phyloP scores from a whole-genome alignment of 306 rosid genomes.

The Vigna trinervia region DNA sequence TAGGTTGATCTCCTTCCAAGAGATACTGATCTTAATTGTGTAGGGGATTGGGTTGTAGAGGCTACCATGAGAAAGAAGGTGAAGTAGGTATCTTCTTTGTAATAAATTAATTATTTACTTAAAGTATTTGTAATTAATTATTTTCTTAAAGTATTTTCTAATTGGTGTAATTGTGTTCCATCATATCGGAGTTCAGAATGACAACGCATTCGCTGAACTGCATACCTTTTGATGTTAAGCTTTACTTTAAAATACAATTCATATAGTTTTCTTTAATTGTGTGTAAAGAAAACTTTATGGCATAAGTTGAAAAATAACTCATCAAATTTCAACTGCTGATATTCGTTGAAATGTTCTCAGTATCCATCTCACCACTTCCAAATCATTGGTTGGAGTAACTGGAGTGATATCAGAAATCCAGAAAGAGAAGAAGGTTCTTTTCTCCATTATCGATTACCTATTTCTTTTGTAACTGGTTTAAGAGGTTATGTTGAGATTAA shows the following conservation, averaged over 20 bases:
- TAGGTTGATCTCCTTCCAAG: constrained; percentile 94
- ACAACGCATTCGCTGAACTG: constrained; percentile 5
- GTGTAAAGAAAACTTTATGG: constrained; percentile 19
- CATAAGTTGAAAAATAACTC: constrained; percentile 31
- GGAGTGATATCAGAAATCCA: constrained; percentile 91
- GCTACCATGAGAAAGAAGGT: constrained; percentile 83
- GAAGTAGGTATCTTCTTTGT: constrained; percentile 61
- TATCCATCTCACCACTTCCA: constrained; percentile 87
- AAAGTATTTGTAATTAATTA: background rate
- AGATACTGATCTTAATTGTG: constrained; percentile 87
- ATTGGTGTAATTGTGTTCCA: constrained; percentile 24
- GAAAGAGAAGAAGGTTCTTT: constrained; percentile 85
- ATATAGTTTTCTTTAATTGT: background rate
- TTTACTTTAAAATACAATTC: constrained; percentile 14
- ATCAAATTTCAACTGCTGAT: constrained; percentile 36
- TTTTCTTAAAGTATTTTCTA: background rate
- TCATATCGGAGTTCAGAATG: constrained; percentile 28
- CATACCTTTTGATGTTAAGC: constrained; percentile 3
- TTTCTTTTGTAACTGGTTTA: constrained; percentile 4
- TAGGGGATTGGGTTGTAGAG: constrained; percentile 97
- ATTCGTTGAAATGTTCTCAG: constrained; percentile 75
- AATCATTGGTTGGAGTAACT: constrained; percentile 86
- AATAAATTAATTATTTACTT: constrained; percentile 24
- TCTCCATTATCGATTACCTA: constrained; percentile 12
- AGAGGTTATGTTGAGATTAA: constrained; percentile 18